Evolutionary conservation across 768 basidiomycete genomes (phyloP), one percentile per base, ranked within the genome.

Genomic region (Tubosaeta brunneosetosa): DNA sequence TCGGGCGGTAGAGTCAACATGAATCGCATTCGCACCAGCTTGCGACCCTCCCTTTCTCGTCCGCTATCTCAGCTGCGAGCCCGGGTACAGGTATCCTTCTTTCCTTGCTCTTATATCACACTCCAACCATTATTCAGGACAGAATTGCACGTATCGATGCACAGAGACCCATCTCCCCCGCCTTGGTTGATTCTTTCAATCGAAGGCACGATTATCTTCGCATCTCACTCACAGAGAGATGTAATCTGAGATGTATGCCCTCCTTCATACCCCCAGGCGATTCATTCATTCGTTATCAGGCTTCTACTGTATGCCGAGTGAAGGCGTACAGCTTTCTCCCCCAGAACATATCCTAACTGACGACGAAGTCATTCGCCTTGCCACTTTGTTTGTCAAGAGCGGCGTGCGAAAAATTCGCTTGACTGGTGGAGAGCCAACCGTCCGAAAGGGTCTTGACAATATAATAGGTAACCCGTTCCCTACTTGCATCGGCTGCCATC

Each of bases 241-340:
- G 92, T 70, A 94, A 94, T 72, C 73, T 94, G 51, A 80, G 92
- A 70, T 94, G 92, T 88, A 55, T 36, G 73, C 65, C 33, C 10
- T 50, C 33, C 61, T 40, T 22, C 6, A 22, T 42, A 40, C 1
- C 10, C 13, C 42, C 34, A 40, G 26, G 33, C 40, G 6, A 17
- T n/a, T 43, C 17, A 41, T 42, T 55, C 45, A 40, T 34, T 10
- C 29, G 3, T 44, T 43, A 40, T 22, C 56, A 94, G 89, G 91
- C 60, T 91, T 91, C 61, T 94, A 94, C 65, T 94, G 91, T 62
- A 94, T 94, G 91, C 91, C 91, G 3, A 80, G 77, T 48, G 83
- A 87, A 62, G 90, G 91, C 31, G 72, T 93, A 5, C 79, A 86
- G 48, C 76, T 93, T 26, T 85, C 88, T 12, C 91, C 90, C 3